Conservation (phyloP, 2,329 filamentous ascomycete genomes). For the Stagonosporopsis cucurbitacearum region DNA sequence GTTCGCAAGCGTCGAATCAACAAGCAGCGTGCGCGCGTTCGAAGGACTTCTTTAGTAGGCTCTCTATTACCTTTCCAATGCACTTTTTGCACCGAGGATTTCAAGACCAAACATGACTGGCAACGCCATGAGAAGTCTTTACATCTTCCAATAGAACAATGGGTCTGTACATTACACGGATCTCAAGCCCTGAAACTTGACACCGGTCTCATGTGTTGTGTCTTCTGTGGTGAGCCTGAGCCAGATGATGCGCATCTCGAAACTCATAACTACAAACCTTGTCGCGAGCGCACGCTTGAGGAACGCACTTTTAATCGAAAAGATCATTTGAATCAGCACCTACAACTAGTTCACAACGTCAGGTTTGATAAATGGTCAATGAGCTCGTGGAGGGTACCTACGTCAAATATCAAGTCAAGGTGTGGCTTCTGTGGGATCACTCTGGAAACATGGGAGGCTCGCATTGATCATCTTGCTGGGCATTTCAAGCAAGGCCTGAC, state of each 20-base stretch:
- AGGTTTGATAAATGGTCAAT: slow-evolving; percentile 45
- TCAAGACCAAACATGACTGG: slow-evolving; percentile 42
- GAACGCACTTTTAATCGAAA: slow-evolving; percentile 39
- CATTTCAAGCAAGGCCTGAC: slow-evolving; percentile 35
- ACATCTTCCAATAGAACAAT: slow-evolving; percentile 37
- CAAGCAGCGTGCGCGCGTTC: slow-evolving; percentile 18
- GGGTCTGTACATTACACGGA: slow-evolving; percentile 27
- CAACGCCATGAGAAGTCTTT: slow-evolving; percentile 40
- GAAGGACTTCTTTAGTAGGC: slow-evolving; percentile 14
- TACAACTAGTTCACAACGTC: slow-evolving; percentile 33
- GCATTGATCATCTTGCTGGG: slow-evolving; percentile 34
- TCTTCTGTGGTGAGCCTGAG: slow-evolving; percentile 13
- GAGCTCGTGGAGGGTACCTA: slow-evolving; percentile 34
- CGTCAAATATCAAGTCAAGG: slow-evolving; percentile 27
- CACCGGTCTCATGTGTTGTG: slow-evolving; percentile 15
- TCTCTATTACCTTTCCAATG: slow-evolving; percentile 34
- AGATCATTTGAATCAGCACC: slow-evolving; percentile 39
- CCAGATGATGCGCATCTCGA: slow-evolving; percentile 20
- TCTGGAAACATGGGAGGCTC: slow-evolving; percentile 32
- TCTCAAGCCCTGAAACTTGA: slow-evolving; percentile 10
- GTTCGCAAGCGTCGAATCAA: slow-evolving; percentile 12
- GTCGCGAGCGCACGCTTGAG: slow-evolving; percentile 28
- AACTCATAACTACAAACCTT: slow-evolving; percentile 29
- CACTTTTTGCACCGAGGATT: slow-evolving; percentile 41
- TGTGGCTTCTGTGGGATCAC: slow-evolving; percentile 35